Evolutionary conservation across 768 basidiomycete genomes (phyloP), one percentile per base, ranked within the genome.

Genomic region (Leccinum obscurum): DNA sequence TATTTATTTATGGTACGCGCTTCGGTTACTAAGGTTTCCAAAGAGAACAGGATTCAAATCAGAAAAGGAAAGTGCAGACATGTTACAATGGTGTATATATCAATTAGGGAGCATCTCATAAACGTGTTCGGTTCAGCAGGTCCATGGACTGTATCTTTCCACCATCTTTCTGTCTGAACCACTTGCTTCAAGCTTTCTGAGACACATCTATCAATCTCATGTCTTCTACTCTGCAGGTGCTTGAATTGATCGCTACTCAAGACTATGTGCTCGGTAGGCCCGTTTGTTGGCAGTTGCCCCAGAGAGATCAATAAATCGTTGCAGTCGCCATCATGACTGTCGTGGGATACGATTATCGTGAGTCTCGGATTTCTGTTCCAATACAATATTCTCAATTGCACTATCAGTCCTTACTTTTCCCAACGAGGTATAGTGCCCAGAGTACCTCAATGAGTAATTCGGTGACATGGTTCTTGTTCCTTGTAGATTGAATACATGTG

Each of bases 341-440:
- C 5, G 51, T 52, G n/a, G 51, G 51, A 52, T 52, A 52, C 14
- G 51, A 52, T 52, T 52, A 52, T 52, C n/a, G 51, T 52, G 13
- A 32, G 51, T 14, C n/a, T 32, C 32, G 10, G 1, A 6, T n/a
- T 8, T 52, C 6, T 4, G 51, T 20, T 52, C 30, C 30, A 6
- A 52, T 7, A n/a, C n/a, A n/a, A 6, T 17, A n/a, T 13, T n/a
- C n/a, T n/a, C 10, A 52, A 13, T 32, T 34, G 8, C n/a, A n/a
- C 20, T 13, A 5, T 30, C 10, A 52, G 51, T 52, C n/a, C 51
- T 52, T 20, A 52, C 51, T 11, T 52, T 52, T n/a, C 32, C n/a
- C 5, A n/a, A 30, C n/a, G 51, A 52, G 51, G 51, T 52, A 14
- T n/a, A 30, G 8, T 11, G 5, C 7, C 30, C 17, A 14, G 22